Evolutionary conservation across 139 green algal species (phyloP).

Genomic region (Coccomyxa sp.): DNA sequence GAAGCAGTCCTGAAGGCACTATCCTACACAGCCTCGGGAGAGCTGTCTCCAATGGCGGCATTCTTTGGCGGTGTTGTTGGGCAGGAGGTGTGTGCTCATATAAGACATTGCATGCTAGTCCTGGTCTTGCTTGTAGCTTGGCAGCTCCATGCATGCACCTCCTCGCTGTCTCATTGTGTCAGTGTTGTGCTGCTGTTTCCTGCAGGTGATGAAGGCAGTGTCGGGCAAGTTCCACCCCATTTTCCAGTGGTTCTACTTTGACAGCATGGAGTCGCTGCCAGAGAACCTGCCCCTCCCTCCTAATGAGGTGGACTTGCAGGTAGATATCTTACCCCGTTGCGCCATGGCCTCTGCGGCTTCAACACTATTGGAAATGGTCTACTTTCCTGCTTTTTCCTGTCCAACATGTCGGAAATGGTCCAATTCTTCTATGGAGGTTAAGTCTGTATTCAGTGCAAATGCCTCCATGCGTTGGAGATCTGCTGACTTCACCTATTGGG

Average conservation of each 20-base stretch:
- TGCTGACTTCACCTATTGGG: no score
- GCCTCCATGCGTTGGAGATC: no score
- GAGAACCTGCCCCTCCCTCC: conserved; percentile 32
- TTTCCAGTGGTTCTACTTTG: conserved; percentile 92
- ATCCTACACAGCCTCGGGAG: conserved; percentile 43
- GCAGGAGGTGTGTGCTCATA: conserved; percentile 71
- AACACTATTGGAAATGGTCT: no score
- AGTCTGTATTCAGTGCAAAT: no score
- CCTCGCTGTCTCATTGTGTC: not conserved
- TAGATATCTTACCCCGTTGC: not conserved
- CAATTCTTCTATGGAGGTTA: no score
- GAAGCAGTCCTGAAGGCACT: conserved; percentile 55
- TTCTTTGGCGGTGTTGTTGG: conserved; percentile 96
- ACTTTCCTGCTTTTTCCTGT: no score
- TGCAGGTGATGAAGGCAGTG: conserved; percentile 86
- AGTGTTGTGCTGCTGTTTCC: not conserved
- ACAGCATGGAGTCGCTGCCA: conserved; percentile 74
- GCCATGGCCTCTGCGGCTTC: no score
- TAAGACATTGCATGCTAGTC: not conserved
- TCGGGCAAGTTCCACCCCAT: conserved; percentile 96
- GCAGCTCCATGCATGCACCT: no score
- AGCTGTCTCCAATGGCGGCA: conserved; percentile 90
- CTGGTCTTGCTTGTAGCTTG: not conserved
- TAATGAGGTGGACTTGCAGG: conserved; percentile 35
- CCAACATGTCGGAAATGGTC: no score